Percentiles rank a stretch among this genome's conserved stretches.
These are phyloP conservation scores for Piromyces sp. DNA, from an alignment of 192 early-diverging fungal species.

Conservation along the genomic window DNA sequence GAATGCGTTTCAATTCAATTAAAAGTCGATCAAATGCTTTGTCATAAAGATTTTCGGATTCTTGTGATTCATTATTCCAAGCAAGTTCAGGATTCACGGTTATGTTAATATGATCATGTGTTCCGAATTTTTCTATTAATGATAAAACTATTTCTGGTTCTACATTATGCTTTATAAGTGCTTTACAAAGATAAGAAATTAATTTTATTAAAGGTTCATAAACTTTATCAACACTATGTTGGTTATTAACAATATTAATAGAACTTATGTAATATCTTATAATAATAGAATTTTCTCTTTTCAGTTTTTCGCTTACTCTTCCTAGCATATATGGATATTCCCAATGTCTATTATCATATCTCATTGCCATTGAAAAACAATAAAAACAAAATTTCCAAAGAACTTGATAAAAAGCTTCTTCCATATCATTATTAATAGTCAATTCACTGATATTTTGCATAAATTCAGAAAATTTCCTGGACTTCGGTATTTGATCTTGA, in stretches of 20 bases:
- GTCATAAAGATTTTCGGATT: neutral
- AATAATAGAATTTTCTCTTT: neutral
- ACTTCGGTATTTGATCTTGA: neutral
- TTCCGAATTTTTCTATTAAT: neutral
- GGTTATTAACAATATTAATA: neutral
- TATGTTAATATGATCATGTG: neutral
- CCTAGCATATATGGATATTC: neutral
- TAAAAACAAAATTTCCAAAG: neutral
- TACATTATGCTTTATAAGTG: neutral
- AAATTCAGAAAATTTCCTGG: neutral
- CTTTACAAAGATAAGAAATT: neutral
- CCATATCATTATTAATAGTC: neutral
- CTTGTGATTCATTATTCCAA: neutral
- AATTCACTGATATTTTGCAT: neutral
- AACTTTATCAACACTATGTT: neutral
- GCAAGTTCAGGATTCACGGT: neutral
- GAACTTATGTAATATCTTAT: neutral
- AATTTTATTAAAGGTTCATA: neutral
- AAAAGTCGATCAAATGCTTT: neutral
- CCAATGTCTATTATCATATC: neutral
- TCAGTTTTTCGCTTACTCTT: neutral
- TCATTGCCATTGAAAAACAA: neutral
- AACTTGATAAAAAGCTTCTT: neutral
- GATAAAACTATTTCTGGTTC: neutral
- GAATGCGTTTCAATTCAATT: neutral